Base-by-base conservation (phyloP, 75 land plant genomes). In the Cryptomeria japonica region DNA sequence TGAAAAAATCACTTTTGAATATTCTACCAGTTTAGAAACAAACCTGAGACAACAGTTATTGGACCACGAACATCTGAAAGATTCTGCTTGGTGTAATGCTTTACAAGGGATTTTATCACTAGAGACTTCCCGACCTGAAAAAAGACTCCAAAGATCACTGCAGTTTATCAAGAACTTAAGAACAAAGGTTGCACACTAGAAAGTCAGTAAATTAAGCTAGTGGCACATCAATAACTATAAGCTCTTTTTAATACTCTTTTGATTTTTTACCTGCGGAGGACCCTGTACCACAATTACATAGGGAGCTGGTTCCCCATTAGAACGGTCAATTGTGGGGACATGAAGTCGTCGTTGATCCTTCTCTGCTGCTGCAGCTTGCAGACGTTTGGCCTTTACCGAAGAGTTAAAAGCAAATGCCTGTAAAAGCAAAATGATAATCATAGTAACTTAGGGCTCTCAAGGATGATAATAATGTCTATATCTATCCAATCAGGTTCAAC, bases 61-160 rank as follows among this genome's bases (percentile, higher is more conserved):
- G 99, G 99, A 84, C 99, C 99, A 5, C 93, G 93, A 87, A 98
- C 96, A 46, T 98, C 99, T 46, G 96, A 91, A 49, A 97, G 68
- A 86, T 95, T 97, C 37, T 97, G 99, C 87, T 95, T 97, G 13
- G 97, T 98, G 89, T 97, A 98, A 90, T 98, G 99, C 90, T 97
- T 98, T 13, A 98, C 92, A 53, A 98, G 94, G 61, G 91, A 97
- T 82, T 98, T 99, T 64, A 98, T 97, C 87, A 98, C 32, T 41
- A 96, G 90, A n/a, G 99, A 93, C 90, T 98, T 98, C 73, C 99
- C 99, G 89, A 98, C 99, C 99, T 98, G 87, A 89, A 91, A 88
- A 64, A 86, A 49, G 16, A 15, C 32, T 38, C 49, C 72, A 68
- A 44, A 80, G 28, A 42, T 9, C 31, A 16, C n/a, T 14, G 37